Evolutionary conservation across 805 yeast genomes (phyloP).

Genomic region (Scheffersomyces ergatensis): DNA sequence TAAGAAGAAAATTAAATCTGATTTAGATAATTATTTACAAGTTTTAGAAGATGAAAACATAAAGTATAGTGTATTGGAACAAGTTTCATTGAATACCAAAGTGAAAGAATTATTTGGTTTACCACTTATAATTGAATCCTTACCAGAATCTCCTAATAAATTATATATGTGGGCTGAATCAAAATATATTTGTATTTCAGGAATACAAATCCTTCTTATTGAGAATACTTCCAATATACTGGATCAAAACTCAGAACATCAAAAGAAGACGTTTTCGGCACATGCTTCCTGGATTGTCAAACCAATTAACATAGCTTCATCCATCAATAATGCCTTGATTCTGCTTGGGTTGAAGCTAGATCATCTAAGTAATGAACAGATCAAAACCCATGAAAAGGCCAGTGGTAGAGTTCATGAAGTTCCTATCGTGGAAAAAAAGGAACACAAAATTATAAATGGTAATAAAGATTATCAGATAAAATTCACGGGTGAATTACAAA

Average conservation of each 20-base stretch:
- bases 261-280: background rate
- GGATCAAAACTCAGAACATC: background rate
- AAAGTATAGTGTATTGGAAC: constrained; percentile 24
- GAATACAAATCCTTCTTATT: constrained; percentile 16
- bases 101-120: constrained; percentile 25
- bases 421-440: constrained; percentile 6
- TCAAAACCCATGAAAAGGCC: constrained; percentile 22
- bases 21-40: constrained; percentile 10
- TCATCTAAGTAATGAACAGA: constrained; percentile 16
- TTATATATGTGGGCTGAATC: constrained; percentile 32
- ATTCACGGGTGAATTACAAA: constrained; percentile 21
- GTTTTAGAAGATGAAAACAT: constrained; percentile 19
- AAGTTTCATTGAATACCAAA: constrained; percentile 16
- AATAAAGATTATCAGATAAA: constrained; percentile 20
- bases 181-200: constrained; percentile 27
- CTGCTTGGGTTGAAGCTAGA: constrained; percentile 25
- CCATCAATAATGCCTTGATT: constrained; percentile 15
- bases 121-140: constrained; percentile 18
- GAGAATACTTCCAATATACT: constrained; percentile 1
- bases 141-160: background rate
- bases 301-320: constrained; percentile 18
- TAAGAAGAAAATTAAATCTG: constrained; percentile 6
- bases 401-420: constrained; percentile 28
- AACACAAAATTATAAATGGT: constrained; percentile 8
- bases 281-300: constrained; percentile 23